Evolutionary conservation across 2,329 filamentous ascomycete genomes (phyloP), one percentile per base, ranked within the genome.

Genomic region (Pseudogymnoascus sp.): DNA sequence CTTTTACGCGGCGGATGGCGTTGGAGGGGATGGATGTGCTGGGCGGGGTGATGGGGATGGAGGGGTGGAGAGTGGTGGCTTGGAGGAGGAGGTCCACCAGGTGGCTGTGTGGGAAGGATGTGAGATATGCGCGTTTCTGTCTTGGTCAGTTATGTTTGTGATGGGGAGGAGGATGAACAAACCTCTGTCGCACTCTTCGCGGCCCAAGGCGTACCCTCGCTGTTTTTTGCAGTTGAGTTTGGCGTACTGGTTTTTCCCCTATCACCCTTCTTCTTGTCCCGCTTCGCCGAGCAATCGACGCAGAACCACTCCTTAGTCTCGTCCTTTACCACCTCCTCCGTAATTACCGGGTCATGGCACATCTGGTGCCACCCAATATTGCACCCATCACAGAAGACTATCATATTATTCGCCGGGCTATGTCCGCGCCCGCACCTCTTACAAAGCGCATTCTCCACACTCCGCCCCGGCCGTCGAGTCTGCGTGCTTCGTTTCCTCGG

Each of bases 311-410:
- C 83, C 64, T 83, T 83, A 65, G 84, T 82, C 65, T 85, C 78
- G 64, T 89, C 82, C 36, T 80, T 80, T 55, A 92, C 82, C 18
- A 88, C 83, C 15, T 87, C 83, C 64, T 87, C 82, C n/a, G 82
- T 80, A 64, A 95, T 89, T 7, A 82, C 81, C 1, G 90, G 90
- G 63, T 89, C 82, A 72, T 95, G 90, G 70, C 90, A 95, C 69
- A 85, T 84, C 72, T 92, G 89, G 73, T 95, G 90, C 82, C 90
- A 95, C 42, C 86, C 84, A 31, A 80, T 79, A 71, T 90, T 89
- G 76, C 90, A 95, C 13, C 86, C 86, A 74, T 93, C 89, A 75
- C 90, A 95, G 73, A 92, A 91, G 2, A 94, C 89, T 71, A 95
- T 92, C 75, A 87, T 83, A 74, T 94, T 94, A 67, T 78, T 84